Conservation (phyloP, 345 rosid species). For the Moricandia moricandioides region DNA sequence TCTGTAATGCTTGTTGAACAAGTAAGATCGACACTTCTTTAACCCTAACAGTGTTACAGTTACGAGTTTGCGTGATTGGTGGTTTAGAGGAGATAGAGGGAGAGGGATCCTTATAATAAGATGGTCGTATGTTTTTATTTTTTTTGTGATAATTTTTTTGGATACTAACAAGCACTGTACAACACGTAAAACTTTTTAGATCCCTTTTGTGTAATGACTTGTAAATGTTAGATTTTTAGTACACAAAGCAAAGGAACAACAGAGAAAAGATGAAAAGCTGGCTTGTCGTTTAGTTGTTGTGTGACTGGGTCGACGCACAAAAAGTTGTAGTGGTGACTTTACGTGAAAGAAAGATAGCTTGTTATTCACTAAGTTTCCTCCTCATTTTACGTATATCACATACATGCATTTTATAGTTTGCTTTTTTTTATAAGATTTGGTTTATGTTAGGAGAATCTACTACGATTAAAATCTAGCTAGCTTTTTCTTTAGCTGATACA, state of each 20-base stretch:
- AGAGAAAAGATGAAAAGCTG: constrained; percentile 21
- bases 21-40: not conserved
- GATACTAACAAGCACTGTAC: constrained; percentile 18
- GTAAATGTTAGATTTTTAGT: constrained; percentile 26
- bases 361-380: constrained; percentile 12
- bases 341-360: not conserved
- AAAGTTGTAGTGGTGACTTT: constrained; percentile 21
- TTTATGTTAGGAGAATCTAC: constrained; percentile 2
- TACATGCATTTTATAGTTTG: constrained; percentile 1
- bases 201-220: constrained; percentile 26
- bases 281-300: constrained; percentile 20
- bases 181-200: not conserved
- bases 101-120: constrained; percentile 13
- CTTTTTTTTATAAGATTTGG: not conserved
- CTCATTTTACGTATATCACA: constrained; percentile 15
- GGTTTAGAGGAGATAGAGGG: not conserved
- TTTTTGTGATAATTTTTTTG: not conserved
- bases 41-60: not conserved
- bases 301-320: constrained; percentile 24
- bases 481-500: not conserved
- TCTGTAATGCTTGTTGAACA: not conserved
- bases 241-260: constrained; percentile 14
- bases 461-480: not conserved
- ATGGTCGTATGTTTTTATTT: constrained; percentile 11
- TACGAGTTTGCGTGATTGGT: constrained; percentile 2